Conservation (phyloP, 257 asterid species). For the Craterostigma plantagineum region DNA sequence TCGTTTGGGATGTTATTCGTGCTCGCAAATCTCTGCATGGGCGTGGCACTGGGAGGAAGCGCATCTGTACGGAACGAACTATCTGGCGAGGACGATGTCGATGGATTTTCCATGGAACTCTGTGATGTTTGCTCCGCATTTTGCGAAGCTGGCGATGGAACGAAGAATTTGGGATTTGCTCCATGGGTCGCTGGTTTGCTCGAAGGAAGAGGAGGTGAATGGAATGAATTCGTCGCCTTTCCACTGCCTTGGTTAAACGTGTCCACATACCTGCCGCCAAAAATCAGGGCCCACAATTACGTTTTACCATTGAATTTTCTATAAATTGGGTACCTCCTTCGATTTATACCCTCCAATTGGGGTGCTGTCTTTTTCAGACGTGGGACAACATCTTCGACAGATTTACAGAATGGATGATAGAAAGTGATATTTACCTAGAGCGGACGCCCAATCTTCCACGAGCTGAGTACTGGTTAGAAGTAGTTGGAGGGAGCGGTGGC, state of each 20-base stretch:
- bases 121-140: constrained; percentile 14
- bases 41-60: constrained; percentile 12
- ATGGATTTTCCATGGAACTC: constrained; percentile 20
- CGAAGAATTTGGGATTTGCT: constrained; percentile 51
- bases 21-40: constrained; percentile 61
- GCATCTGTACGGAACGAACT: constrained; percentile 20
- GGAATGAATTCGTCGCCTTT: constrained; percentile 29
- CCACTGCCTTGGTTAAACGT: constrained; percentile 67
- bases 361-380: too few relatives aligned
- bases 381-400: too few relatives aligned
- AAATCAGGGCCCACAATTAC: background rate
- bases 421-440: constrained; percentile 45
- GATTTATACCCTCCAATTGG: too few relatives aligned
- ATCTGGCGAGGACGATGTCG: constrained; percentile 16
- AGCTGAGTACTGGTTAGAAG: constrained; percentile 72
- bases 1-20: constrained; percentile 39
- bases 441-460: constrained; percentile 78
- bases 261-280: constrained; percentile 24
- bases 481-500: constrained; percentile 96
- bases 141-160: constrained; percentile 41
- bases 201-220: constrained; percentile 44
- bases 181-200: constrained; percentile 28
- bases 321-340: too few relatives aligned
- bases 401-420: too few relatives aligned
- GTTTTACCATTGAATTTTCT: too few relatives aligned